These are phyloP conservation scores for Cladosporium sp. DNA, from an alignment of 2,329 filamentous ascomycete species.

Conservation along the genomic window DNA sequence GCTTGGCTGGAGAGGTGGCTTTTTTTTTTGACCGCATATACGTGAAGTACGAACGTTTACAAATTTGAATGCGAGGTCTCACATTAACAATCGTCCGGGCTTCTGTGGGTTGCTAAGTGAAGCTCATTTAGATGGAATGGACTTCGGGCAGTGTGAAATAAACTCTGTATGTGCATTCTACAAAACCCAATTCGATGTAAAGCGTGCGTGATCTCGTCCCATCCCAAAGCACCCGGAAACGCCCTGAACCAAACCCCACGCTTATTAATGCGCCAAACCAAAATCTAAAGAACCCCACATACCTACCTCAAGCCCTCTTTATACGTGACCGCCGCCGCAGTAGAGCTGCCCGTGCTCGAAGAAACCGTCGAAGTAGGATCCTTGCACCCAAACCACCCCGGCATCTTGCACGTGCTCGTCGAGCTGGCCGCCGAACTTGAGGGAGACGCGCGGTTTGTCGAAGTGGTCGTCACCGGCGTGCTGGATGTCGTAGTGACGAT, in stretches of 20 bases:
- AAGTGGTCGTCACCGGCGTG: background rate
- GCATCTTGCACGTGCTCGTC: constrained; percentile 51
- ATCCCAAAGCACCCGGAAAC: background rate
- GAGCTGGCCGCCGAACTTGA: constrained; percentile 12
- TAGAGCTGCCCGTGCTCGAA: background rate
- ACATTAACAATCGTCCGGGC: no score
- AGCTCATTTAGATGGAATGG: no score
- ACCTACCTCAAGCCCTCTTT: background rate
- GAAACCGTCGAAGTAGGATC: constrained; percentile 39
- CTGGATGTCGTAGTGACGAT: background rate
- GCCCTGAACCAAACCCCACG: background rate
- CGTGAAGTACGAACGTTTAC: no score
- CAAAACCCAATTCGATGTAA: no score
- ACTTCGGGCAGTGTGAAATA: no score
- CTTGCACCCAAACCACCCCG: constrained; percentile 63
- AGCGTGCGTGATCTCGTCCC: background rate
- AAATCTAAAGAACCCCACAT: background rate
- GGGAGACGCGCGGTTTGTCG: background rate
- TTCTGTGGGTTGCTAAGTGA: no score
- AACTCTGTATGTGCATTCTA: no score
- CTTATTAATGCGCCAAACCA: background rate
- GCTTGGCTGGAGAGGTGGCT: no score
- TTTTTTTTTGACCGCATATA: no score
- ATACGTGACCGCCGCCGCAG: background rate
- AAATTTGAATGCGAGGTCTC: no score